Evolutionary conservation across 2,329 filamentous ascomycete species (phyloP), one percentile per base, ranked within the genome.

Genomic region (Madurella mycetomatis): DNA sequence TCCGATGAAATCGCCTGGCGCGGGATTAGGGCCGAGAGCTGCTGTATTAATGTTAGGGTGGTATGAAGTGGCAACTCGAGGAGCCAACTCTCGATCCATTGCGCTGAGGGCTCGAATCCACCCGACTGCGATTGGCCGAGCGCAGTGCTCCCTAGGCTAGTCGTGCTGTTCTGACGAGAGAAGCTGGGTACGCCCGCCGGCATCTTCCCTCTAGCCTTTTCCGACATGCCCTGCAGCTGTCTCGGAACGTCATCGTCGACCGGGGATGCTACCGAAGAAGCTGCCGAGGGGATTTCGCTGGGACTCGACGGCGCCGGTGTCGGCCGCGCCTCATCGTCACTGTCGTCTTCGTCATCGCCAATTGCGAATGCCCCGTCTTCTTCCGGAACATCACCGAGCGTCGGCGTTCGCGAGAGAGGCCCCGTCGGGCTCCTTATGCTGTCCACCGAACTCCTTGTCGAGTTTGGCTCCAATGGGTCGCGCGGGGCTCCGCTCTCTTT

Each of bases 191-290:
- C 79, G 1, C 89, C 88, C 12, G 88, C 90, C 30, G 92, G 94
- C 84, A 95, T 90, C 71, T 99, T 99, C 8, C 94, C 94, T 47
- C 94, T 80, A 15, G 94, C 94, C 70, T 97, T 99, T 71, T 97
- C 94, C 17, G 92, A 96, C 89, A 97, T 96, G 51, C 91, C 91
- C 54, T 90, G 83, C 31, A 95, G 70, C 67, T 96, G 92, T 17
- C 85, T 79, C 13, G 90, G 91, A 9, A 95, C 83, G 4, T 87
- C 86, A 57, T 95, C 91, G 55, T 95, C 90, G 1, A 81, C 73
- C 40, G 77, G 76, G 0, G 82, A 83, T 0, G 83, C 82, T 17
- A 87, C 76, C 0, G 89, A 92, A 4, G 88, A 85, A 18, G 86
- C 82, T 39, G 84, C 80, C 58, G 81, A 78, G 63, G 84, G 71